Evolutionary conservation across 331 rosid genomes (phyloP), one percentile per base, ranked within the genome.

Genomic region (Malus hybrid): DNA sequence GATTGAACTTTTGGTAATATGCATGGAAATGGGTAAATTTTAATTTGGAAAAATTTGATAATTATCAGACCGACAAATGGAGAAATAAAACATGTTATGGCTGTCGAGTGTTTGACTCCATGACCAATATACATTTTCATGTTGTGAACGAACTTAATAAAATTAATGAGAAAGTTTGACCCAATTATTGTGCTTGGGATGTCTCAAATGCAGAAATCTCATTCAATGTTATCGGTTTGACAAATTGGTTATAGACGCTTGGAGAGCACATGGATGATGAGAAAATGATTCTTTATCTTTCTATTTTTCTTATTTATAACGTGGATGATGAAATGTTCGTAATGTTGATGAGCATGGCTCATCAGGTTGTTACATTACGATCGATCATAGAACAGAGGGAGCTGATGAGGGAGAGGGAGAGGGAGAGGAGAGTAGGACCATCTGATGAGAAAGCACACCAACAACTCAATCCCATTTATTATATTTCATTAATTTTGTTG

Each of bases 221-320:
- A 22, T 65, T 32, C 29, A 64, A 67, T 65, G 65, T 52, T 29
- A 65, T 75, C 72, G 65, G 18, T 75, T 75, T 64, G 71, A 69
- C 15, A 19, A 15, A 3, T 3, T 12, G n/a, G 42, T 10, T n/a
- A 3, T 10, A 42, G 31, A 68, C 4, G 46, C 31, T 3, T 14
- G 6, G 33, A 44, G 20, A 44, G 73, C 57, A 42, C 73, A 48
- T 68, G 73, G 73, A n/a, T 68, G 73, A 68, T 68, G 73, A 16
- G 18, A 24, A 24, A 18, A 54, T 7, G 5, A n/a, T 59, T 20
- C 63, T 22, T 57, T 22, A 8, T 22, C 64, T 59, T 59, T 59
- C 4, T 13, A 11, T 64, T 9, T n/a, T 29, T 63, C 22, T 6
- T 29, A 4, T 29, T 24, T 19, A n/a, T 7, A 15, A 64, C 68